Conservation (phyloP, 176 grass and related monocot species). For the Pontederia crassipes region DNA sequence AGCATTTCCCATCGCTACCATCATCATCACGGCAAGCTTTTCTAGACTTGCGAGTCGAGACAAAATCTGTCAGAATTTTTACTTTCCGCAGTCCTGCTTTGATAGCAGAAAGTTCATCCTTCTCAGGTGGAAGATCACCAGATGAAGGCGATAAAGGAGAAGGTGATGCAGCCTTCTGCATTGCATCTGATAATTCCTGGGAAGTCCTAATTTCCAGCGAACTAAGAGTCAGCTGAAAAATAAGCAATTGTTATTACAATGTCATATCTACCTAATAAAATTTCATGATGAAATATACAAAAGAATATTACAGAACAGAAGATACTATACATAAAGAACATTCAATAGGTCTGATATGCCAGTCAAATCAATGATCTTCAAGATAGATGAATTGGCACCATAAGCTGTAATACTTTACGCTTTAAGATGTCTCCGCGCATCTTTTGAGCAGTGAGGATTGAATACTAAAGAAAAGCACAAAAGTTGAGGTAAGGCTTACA, state of each 20-base stretch:
- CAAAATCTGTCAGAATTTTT: slow-evolving; percentile 61
- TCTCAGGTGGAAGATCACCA: slow-evolving; percentile 47
- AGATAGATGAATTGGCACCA: too few relatives aligned
- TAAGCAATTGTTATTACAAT: slow-evolving; percentile 8
- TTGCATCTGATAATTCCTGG: slow-evolving; percentile 34
- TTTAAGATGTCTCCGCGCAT: too few relatives aligned
- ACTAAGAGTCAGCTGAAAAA: slow-evolving; percentile 47
- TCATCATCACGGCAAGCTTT: slow-evolving; percentile 57
- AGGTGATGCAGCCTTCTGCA: slow-evolving; percentile 26
- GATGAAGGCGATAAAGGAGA: slow-evolving; percentile 53
- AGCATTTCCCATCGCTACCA: slow-evolving; percentile 57
- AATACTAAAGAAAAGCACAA: not conserved
- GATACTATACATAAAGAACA: too few relatives aligned
- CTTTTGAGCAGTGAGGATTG: too few relatives aligned
- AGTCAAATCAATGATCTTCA: too few relatives aligned
- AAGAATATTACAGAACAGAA: not conserved
- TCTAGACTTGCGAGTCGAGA: slow-evolving; percentile 53
- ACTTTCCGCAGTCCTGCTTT: slow-evolving; percentile 80
- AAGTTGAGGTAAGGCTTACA: slow-evolving; percentile 45
- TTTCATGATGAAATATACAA: not conserved
- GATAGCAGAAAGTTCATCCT: slow-evolving; percentile 73
- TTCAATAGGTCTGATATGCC: too few relatives aligned
- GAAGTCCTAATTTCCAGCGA: slow-evolving; percentile 33
- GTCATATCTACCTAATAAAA: slow-evolving; percentile 21
- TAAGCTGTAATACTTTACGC: too few relatives aligned